Evolutionary conservation across 495 filamentous ascomycete species (phyloP).

Genomic region (Elasticomyces elasticus): DNA sequence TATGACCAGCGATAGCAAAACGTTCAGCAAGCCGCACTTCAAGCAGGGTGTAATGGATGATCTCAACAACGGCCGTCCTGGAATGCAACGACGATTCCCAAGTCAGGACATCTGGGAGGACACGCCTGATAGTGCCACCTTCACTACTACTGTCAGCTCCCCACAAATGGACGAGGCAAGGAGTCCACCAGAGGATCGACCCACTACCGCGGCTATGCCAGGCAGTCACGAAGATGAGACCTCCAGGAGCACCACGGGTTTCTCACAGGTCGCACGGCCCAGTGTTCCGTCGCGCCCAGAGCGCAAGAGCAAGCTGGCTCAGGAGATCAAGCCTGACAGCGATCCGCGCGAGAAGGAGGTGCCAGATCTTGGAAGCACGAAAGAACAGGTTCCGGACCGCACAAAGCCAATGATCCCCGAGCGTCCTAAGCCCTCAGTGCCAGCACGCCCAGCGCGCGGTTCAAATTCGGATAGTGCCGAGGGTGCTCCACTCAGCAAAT

Average conservation of each 20-base stretch:
- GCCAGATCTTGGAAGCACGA: constrained; percentile 11
- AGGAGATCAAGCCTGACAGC: constrained; percentile 17
- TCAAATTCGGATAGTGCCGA: constrained; percentile 32
- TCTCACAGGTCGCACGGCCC: constrained; percentile 7
- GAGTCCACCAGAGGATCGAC: constrained; percentile 18
- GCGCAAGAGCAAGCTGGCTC: constrained; percentile 16
- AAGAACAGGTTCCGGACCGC: constrained; percentile 6
- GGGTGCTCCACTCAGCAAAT: constrained; percentile 30
- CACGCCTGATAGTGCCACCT: constrained; percentile 67
- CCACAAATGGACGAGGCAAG: constrained; percentile 43
- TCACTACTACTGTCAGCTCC: constrained; percentile 65
- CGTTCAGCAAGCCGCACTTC: constrained; percentile 35
- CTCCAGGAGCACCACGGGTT: constrained; percentile 15
- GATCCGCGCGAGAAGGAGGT: constrained; percentile 10
- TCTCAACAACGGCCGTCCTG: constrained; percentile 37
- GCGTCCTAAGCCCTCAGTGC: constrained; percentile 72
- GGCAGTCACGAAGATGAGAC: constrained; percentile 9
- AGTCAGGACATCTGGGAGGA: constrained; percentile 98
- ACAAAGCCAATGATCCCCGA: constrained; percentile 41
- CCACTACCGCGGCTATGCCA: constrained; percentile 8
- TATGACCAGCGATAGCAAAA: constrained; percentile 26
- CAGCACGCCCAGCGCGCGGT: constrained; percentile 50
- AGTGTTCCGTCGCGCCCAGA: constrained; percentile 16
- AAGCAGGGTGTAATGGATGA: constrained; percentile 35
- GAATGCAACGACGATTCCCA: constrained; percentile 68